Evolutionary conservation across 2,329 filamentous ascomycete species (phyloP).

Genomic region (Sporothrix inflata): DNA sequence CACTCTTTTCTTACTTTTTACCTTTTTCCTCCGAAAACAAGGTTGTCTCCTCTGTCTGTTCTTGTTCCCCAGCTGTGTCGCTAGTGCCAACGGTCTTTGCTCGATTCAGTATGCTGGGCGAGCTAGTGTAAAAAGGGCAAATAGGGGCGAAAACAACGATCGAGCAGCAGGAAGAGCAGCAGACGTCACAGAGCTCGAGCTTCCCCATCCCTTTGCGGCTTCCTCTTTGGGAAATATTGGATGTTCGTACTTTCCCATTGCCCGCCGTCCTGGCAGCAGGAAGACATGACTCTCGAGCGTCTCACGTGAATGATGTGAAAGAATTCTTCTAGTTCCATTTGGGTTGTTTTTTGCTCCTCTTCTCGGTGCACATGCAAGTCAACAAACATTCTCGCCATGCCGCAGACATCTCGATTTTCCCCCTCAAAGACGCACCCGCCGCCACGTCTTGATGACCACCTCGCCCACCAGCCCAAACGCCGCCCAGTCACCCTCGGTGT

Average conservation of each 20-base stretch:
- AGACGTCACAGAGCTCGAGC: not conserved
- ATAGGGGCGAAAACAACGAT: not conserved
- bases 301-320: not conserved
- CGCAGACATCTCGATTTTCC: not conserved
- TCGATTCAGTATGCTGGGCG: slow-evolving; percentile 15
- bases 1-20: not conserved
- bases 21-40: not conserved
- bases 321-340: too few relatives aligned
- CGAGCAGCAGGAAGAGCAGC: not conserved
- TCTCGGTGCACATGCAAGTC: not conserved
- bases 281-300: not conserved
- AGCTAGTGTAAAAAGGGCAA: slow-evolving; percentile 9
- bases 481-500: not conserved
- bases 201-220: not conserved
- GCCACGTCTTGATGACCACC: not conserved
- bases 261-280: not conserved
- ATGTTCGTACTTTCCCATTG: not conserved
- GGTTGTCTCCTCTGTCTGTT: not conserved
- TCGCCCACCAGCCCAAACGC: not conserved
- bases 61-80: not conserved
- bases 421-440: not conserved
- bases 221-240: not conserved
- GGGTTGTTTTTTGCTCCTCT: not conserved
- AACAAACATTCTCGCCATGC: not conserved
- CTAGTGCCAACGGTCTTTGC: not conserved